Evolutionary conservation across 345 rosid species (phyloP), one percentile per base, ranked within the genome.

Genomic region (Mercurialis annua): DNA sequence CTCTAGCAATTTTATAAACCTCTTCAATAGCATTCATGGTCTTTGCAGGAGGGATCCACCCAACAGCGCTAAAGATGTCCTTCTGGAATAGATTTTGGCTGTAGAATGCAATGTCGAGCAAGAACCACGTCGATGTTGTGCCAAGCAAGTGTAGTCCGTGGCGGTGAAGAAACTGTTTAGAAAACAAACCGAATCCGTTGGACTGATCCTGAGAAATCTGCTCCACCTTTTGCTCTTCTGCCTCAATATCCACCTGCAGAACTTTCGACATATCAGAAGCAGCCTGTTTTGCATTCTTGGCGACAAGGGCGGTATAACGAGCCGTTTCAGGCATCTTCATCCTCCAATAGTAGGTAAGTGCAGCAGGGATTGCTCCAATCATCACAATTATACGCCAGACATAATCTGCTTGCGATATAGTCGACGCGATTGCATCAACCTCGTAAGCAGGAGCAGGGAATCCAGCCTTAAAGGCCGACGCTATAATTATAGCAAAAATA

Each of bases 321-420:
- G 97, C 92, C 2, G 97, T 91, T 64, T 91, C 97, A 1, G 97
- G 96, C 97, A 91, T 87, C 78, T 91, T 91, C 76, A 85, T 65
- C 64, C 97, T 70, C 77, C 90, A 91, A 70, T 89, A 89, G 79
- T 89, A 91, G 59, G 97, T 91, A 49, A 84, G 77, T 2, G 75
- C 88, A 0, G 97, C 97, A 0, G 93, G 97, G 58, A 91, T 76
- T 23, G 96, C 97, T 34, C 96, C 97, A 0, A 82, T 80, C 97
- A 86, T 87, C 10, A 91, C 44, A 71, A 91, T 84, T 3, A 91
- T 87, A 57, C 96, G 80, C 97, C 97, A 89, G 42, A 89, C 80
- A 23, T 77, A 91, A 80, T 91, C 96, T 0, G 96, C 96, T 68
- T 84, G 77, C 0, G 88, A 90, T 42, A 72, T 68, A 6, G 97